phyloP scores from a whole-genome alignment of 768 basidiomycete species.

The Naganishia antarctica region DNA sequence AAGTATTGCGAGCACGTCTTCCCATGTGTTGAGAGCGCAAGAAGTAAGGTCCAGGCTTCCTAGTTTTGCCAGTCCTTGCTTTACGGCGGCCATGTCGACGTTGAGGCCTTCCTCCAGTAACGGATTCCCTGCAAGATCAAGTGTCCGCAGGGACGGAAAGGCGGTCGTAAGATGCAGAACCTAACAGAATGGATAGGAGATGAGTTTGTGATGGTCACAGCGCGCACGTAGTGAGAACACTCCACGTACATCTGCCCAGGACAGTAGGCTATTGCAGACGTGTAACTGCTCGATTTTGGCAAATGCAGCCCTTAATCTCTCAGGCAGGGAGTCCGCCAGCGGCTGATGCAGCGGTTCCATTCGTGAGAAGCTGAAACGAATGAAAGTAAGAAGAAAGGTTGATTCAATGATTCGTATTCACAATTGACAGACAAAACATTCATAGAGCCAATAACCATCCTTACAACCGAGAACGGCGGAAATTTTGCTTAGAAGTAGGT shows the following conservation, averaged over 20 bases:
- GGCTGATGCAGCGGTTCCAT: slow-evolving; percentile 5
- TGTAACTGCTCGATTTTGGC: slow-evolving; percentile 33
- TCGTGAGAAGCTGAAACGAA: slow-evolving; percentile 28
- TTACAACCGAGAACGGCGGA: background rate
- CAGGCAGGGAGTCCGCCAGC: background rate
- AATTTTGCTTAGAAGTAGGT: background rate
- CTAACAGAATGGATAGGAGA: no score
- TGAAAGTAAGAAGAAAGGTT: background rate
- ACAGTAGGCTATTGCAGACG: slow-evolving; percentile 31
- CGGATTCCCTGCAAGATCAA: slow-evolving; percentile 37
- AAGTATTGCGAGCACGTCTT: slow-evolving; percentile 19
- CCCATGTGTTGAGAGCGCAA: slow-evolving; percentile 35
- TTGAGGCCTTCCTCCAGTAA: background rate
- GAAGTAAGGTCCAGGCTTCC: slow-evolving; percentile 32
- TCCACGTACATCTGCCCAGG: slow-evolving; percentile 41
- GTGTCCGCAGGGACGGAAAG: slow-evolving; percentile 25
- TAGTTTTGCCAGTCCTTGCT: slow-evolving; percentile 11
- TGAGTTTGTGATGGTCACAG: no score
- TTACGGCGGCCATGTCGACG: background rate
- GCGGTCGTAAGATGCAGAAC: background rate
- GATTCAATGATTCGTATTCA: no score
- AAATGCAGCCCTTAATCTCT: background rate
- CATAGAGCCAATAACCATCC: no score
- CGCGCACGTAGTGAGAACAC: no score
- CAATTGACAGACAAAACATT: no score